A percentile compares a stretch with the other conserved stretches of the same genome.
These are phyloP conservation scores for Fusarium scirpi DNA, from an alignment of 2,329 filamentous ascomycete genomes.

Conservation along the genomic window DNA sequence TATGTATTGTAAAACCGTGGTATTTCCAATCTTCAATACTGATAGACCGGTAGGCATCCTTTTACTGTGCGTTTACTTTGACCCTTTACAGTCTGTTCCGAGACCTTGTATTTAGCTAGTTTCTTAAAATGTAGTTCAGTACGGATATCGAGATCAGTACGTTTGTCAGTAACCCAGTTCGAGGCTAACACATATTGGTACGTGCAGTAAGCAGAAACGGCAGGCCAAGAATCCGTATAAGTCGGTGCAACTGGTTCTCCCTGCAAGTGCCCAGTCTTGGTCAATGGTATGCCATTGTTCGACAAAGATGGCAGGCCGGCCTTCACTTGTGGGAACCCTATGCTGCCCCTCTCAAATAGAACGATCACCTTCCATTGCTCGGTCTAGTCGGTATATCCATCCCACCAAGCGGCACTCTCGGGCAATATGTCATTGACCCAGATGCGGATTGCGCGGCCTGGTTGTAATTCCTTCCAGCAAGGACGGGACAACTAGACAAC, in stretches of 20 bases:
- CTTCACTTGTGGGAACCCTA: background rate
- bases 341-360: background rate
- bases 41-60: background rate
- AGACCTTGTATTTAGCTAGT: background rate
- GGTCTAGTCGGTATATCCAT: background rate
- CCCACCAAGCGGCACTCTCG: background rate
- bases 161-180: background rate
- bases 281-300: background rate
- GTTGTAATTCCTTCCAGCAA: background rate
- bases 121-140: background rate
- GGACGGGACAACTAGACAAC: constrained; percentile 2
- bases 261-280: background rate
- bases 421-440: background rate
- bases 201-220: background rate
- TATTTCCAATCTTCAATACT: background rate
- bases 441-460: background rate
- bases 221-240: background rate
- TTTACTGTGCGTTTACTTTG: background rate
- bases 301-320: background rate
- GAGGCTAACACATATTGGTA: background rate
- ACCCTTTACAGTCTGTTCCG: background rate
- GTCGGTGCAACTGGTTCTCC: background rate
- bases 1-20: background rate
- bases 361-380: background rate
- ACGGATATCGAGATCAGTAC: background rate